Conservation (phyloP, 169 alveolate genomes). For the Babesia bigemina region DNA sequence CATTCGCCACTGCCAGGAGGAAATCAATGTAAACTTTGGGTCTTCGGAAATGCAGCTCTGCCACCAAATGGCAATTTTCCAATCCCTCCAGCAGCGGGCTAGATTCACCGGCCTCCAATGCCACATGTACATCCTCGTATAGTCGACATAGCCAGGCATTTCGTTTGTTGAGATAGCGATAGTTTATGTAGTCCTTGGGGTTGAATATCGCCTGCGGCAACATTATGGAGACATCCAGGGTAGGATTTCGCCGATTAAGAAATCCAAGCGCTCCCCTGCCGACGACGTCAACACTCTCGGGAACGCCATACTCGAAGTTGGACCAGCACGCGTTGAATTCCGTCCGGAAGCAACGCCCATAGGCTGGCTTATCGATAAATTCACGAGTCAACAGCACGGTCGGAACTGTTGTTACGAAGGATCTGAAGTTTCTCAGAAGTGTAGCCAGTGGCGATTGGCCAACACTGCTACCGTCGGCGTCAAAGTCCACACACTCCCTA, state of each 20-base stretch:
- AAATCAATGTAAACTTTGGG: slow-evolving; percentile 3
- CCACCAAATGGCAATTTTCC: neutral
- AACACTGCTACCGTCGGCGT: neutral
- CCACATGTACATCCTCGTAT: slow-evolving; percentile 9
- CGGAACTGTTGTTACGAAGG: neutral
- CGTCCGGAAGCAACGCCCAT: neutral
- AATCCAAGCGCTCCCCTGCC: slow-evolving; percentile 15
- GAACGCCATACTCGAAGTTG: slow-evolving; percentile 19
- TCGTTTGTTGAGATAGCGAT: slow-evolving; percentile 46
- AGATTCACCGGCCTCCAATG: neutral
- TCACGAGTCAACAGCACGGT: neutral
- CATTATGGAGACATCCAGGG: slow-evolving; percentile 9
- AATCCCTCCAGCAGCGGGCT: slow-evolving; percentile 4
- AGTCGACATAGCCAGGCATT: slow-evolving; percentile 23
- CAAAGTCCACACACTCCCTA: neutral
- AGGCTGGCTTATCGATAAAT: neutral
- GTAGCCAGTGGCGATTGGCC: neutral
- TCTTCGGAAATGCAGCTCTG: neutral
- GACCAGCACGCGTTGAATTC: slow-evolving; percentile 30
- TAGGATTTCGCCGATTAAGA: neutral
- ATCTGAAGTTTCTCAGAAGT: neutral
- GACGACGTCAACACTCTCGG: neutral
- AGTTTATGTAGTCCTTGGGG: slow-evolving; percentile 33
- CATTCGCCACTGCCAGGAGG: neutral
- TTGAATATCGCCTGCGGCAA: slow-evolving; percentile 15